Evolutionary conservation across 169 alveolate species (phyloP), one percentile per base, ranked within the genome.

Genomic region (Theileria annulata): DNA sequence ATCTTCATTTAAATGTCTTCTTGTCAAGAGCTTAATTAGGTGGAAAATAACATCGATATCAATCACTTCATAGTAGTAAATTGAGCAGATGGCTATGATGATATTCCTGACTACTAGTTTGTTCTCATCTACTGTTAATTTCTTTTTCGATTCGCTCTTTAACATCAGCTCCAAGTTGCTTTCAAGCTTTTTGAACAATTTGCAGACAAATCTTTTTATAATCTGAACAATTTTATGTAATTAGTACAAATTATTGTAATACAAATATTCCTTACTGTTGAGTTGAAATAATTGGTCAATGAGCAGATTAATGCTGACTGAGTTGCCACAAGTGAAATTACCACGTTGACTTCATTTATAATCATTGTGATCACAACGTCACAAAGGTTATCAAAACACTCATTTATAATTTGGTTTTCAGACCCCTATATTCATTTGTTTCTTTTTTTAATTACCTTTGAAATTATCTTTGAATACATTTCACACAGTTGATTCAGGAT

Each of bases 241-340:
- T 21, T 2, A 21, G 33, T 5, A 56, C n/a, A 56, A 19, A 56
- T 25, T 10, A 19, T 13, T 5, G 66, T 5, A 47, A 10, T 47
- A 9, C 56, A 47, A 47, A 2, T 37, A 19, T 25, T 64, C 8
- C 30, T 21, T 31, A 70, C 85, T 58, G 73, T 74, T 17, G 74
- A 74, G 37, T 77, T 75, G 17, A 81, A 54, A 47, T 71, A 48
- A 59, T 75, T 81, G 9, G 72, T 37, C 60, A 81, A 56, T 2
- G 85, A 74, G 28, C 85, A 75, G 23, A 81, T 81, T n/a, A 81
- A 73, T 6, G 88, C 84, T 21, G 88, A 71, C 42, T 81, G 88
- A 17, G 74, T 81, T 19, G 88, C 80, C 10, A 81, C 84, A 17
- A 81, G 73, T 64, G 82, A 70, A 21, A 81, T 56, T 12, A 81